Conservation (phyloP, 768 basidiomycete genomes). For the Auriscalpium vulgare region DNA sequence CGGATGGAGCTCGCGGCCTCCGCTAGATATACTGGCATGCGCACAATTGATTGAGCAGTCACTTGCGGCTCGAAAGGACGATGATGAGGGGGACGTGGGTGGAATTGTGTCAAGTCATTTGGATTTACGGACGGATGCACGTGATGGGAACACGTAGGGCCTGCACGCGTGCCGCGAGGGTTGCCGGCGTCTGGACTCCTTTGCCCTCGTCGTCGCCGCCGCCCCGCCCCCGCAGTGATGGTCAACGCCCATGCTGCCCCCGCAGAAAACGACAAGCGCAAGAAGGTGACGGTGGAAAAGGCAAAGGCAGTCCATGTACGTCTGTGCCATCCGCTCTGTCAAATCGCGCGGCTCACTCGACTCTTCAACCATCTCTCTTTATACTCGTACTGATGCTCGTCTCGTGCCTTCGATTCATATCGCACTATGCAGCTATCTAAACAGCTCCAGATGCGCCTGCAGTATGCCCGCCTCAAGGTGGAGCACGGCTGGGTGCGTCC, state of each 20-base stretch:
- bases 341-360: too few relatives aligned
- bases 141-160: slow-evolving; percentile 16
- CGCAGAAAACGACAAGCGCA: slow-evolving; percentile 23
- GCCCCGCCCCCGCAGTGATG: slow-evolving; percentile 1
- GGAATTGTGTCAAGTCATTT: too few relatives aligned
- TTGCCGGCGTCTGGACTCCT: background rate
- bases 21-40: too few relatives aligned
- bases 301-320: slow-evolving; percentile 50
- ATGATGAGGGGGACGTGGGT: too few relatives aligned
- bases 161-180: slow-evolving; percentile 6
- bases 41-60: too few relatives aligned
- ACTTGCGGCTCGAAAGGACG: too few relatives aligned
- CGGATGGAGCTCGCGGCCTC: too few relatives aligned
- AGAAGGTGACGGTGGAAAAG: slow-evolving; percentile 41
- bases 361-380: too few relatives aligned
- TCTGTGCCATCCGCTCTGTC: background rate
- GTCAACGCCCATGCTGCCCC: slow-evolving; percentile 1
- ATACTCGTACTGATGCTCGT: too few relatives aligned
- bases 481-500: slow-evolving; percentile 71
- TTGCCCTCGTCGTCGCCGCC: background rate
- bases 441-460: slow-evolving; percentile 65
- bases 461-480: slow-evolving; percentile 69
- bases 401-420: too few relatives aligned
- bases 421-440: slow-evolving; percentile 43
- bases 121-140: background rate